phyloP scores from a whole-genome alignment of 257 asterid species.

The Solanum rostratum region DNA sequence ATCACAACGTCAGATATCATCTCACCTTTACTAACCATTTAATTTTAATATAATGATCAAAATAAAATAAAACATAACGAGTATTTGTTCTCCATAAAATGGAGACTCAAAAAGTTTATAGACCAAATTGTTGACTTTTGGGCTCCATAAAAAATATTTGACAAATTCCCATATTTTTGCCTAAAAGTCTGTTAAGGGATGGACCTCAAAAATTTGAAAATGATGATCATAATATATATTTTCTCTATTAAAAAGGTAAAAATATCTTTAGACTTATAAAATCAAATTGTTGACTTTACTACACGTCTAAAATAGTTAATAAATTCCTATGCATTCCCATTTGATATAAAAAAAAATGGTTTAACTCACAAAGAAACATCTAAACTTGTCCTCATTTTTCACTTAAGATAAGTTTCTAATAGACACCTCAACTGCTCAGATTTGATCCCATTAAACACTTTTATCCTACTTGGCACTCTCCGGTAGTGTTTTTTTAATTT shows the following conservation, averaged over 20 bases:
- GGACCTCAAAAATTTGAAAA: not conserved
- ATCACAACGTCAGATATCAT: too few species aligned
- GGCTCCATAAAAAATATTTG: not conserved
- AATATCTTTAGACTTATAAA: not conserved
- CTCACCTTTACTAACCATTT: too few species aligned
- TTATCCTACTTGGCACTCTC: too few species aligned
- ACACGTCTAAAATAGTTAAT: not conserved
- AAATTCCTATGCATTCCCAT: not conserved
- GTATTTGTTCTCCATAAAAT: too few species aligned
- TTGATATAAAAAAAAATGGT: not conserved
- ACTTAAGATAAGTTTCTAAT: too few species aligned
- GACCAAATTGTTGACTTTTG: not conserved
- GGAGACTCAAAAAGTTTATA: not conserved
- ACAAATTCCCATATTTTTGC: not conserved
- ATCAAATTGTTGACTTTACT: not conserved
- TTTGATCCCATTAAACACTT: too few species aligned
- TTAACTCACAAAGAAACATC: too few species aligned
- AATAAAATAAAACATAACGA: not conserved
- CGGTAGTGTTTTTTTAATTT: too few species aligned
- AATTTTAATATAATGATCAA: not conserved
- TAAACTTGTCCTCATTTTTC: too few species aligned
- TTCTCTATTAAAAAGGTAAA: not conserved
- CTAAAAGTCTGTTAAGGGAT: not conserved
- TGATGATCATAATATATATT: not conserved
- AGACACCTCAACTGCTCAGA: too few species aligned